Base-by-base conservation (phyloP, 805 yeast genomes). In the Metschnikowia lachancei region DNA sequence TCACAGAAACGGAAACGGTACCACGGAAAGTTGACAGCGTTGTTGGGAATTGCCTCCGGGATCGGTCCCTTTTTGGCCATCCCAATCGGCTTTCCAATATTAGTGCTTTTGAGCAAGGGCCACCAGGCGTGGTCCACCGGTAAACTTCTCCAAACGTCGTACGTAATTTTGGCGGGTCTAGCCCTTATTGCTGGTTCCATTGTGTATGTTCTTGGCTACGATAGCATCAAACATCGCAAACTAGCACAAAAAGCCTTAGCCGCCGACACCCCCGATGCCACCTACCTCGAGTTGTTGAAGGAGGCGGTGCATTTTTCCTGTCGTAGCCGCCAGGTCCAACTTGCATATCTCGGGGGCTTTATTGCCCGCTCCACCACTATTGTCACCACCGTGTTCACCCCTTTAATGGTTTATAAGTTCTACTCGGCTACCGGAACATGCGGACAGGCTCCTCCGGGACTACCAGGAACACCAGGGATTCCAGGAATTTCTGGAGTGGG, bases 51-150 rank as follows among this genome's bases (percentile, higher is more conserved):
- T 11, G 66, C 75, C 41, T 72, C 85, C 14, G 89, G 89, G 0
- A 57, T 80, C 13, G 90, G 90, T 40, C 89, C 89, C 2, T 72
- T 84, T 1, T 76, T 81, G 49, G 74, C 87, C 0, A 87, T 82
- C 0, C 58, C 76, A 1, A 62, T 74, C 33, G 73, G 80, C 35
- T 61, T 83, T 17, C 76, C 87, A 12, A 61, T 84, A 18, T 87
- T 89, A 0, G 72, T 77, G 1, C 66, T 62, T 48, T 66, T 80
- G 47, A 76, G 75, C 12, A 57, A 63, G 16, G 51, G 56, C 9
- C 67, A 64, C 41, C 74, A 80, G 16, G 19, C 20, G 10, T 46
- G 47, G 14, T 75, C 56, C 16, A 38, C 62, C 7, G 65, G 63
- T 14, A 61, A 56, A 4, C 75, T 82, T 1, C 59, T 83, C 45